Percentiles rank a stretch among this genome's conserved stretches.
Evolutionary conservation across 208 protist species (phyloP).

Genomic region (Phytomonas sp.): DNA sequence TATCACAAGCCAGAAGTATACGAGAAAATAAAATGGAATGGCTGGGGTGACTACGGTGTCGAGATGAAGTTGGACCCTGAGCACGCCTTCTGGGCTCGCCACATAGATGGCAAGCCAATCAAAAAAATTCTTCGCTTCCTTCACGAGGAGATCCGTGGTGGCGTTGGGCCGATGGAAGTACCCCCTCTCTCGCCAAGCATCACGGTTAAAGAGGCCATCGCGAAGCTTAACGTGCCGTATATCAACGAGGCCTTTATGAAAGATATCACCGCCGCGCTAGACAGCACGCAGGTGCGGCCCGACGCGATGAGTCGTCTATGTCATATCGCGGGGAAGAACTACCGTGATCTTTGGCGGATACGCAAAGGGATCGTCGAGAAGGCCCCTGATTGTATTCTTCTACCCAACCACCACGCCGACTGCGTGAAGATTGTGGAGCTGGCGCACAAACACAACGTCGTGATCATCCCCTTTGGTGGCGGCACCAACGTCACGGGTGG

Average conservation of each 20-base stretch:
- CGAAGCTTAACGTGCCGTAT: slow-evolving; percentile 46
- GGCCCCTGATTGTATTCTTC: slow-evolving; percentile 85
- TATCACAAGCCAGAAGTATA: slow-evolving; percentile 36
- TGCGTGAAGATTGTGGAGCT: slow-evolving; percentile 77
- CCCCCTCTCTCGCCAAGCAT: slow-evolving; percentile 59
- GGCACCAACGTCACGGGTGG: slow-evolving; percentile 92
- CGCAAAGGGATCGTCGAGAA: slow-evolving; percentile 81
- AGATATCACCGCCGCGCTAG: slow-evolving; percentile 38
- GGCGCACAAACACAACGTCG: slow-evolving; percentile 88
- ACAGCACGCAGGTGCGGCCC: slow-evolving; percentile 52
- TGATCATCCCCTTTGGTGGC: slow-evolving; percentile 91
- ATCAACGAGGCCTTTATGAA: slow-evolving; percentile 76
- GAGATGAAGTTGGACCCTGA: slow-evolving; percentile 63
- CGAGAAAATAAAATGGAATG: slow-evolving; percentile 88
- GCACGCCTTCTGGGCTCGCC: slow-evolving; percentile 39
- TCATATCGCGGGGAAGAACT: slow-evolving; percentile 91
- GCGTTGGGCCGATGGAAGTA: slow-evolving; percentile 26
- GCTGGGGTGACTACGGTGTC: slow-evolving; percentile 62
- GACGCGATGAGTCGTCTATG: slow-evolving; percentile 71
- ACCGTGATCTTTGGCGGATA: slow-evolving; percentile 88
- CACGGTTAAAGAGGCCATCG: slow-evolving; percentile 60
- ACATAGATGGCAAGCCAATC: slow-evolving; percentile 75
- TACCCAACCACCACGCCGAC: slow-evolving; percentile 82
- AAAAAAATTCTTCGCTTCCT: slow-evolving; percentile 75
- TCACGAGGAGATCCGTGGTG: slow-evolving; percentile 58